These are phyloP conservation scores for Cynara cardunculus DNA, from an alignment of 129 eudicot species.

Conservation along the genomic window DNA sequence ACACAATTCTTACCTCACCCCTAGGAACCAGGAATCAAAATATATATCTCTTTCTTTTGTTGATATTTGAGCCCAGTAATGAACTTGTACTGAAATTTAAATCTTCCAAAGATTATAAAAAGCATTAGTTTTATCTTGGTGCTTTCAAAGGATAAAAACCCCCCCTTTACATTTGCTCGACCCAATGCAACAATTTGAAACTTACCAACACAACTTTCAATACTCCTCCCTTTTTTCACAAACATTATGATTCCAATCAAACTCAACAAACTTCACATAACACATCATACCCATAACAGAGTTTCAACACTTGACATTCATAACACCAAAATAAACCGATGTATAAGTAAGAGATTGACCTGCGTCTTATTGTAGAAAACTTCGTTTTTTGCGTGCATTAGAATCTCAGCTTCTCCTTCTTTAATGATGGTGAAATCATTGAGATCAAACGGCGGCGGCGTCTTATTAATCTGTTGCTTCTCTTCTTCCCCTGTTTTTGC, in stretches of 20 bases:
- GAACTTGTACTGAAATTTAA: not conserved
- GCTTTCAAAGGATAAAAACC: not conserved
- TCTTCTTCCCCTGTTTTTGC: conserved; percentile 34
- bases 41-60: not conserved
- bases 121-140: not conserved
- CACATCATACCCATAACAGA: conserved; percentile 3
- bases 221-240: not conserved
- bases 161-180: conserved; percentile 6
- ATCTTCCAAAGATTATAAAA: not conserved
- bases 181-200: not conserved
- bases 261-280: conserved; percentile 8
- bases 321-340: not conserved
- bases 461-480: conserved; percentile 13
- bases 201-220: not conserved
- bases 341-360: conserved; percentile 32
- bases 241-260: not conserved
- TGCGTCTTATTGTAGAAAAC: conserved; percentile 91
- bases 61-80: not conserved
- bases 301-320: not conserved
- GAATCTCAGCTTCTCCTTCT: conserved; percentile 98
- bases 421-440: conserved; percentile 67
- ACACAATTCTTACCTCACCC: not conserved
- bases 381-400: conserved; percentile 81
- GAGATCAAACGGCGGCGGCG: conserved; percentile 41
- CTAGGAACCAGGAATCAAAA: not conserved